phyloP scores from a whole-genome alignment of 257 asterid genomes.

The Solanum paucissectum region DNA sequence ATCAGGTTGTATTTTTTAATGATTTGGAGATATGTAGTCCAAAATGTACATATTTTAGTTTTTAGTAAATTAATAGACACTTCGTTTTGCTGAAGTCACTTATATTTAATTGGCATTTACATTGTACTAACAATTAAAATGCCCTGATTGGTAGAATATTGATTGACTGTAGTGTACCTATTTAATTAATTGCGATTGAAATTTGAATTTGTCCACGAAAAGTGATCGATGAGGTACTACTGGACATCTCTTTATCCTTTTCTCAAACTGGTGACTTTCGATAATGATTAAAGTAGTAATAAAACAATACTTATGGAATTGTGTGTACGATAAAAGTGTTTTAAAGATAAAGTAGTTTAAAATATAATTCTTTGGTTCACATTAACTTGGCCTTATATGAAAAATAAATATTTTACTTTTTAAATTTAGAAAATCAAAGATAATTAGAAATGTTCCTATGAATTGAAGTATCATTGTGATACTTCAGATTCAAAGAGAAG shows the following conservation, averaged over 20 bases:
- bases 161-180: background rate
- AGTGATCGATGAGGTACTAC: background rate
- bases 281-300: background rate
- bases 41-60: background rate
- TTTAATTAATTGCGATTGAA: background rate
- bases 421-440: background rate
- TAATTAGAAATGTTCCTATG: background rate
- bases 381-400: background rate
- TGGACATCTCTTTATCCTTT: background rate
- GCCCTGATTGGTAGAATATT: background rate
- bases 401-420: background rate
- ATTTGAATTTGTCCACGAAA: background rate
- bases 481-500: background rate
- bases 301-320: background rate
- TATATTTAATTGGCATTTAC: background rate
- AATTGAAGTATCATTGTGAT: background rate
- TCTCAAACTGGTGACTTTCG: background rate
- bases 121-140: background rate
- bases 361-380: background rate
- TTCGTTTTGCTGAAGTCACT: background rate
- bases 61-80: background rate
- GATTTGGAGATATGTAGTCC: background rate
- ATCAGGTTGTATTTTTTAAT: background rate
- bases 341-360: background rate
- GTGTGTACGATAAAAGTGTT: background rate